Percentiles rank a stretch among this genome's conserved stretches.
Conservation (phyloP, 805 yeast species). For the Starmera amethionina region DNA sequence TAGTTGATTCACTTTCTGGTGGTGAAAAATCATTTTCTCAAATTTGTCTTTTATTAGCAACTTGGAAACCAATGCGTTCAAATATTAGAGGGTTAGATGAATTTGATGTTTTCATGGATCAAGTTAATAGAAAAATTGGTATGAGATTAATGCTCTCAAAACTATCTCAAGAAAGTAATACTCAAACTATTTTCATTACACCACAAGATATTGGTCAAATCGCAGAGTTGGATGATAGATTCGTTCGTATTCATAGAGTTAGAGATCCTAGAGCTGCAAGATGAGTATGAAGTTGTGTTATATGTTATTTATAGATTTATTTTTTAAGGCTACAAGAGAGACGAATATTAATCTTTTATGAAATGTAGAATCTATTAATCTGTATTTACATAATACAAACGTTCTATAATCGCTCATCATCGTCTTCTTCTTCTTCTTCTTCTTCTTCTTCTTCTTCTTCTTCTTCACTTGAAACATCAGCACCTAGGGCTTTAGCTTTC, state of each 20-base stretch:
- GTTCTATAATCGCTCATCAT: no score
- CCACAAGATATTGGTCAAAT: slow-evolving; percentile 75
- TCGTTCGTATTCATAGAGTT: slow-evolving; percentile 58
- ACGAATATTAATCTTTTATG: not conserved
- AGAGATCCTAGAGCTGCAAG: slow-evolving; percentile 25
- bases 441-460: slow-evolving; percentile 59
- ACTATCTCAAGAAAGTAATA: slow-evolving; percentile 48
- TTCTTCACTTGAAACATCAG: slow-evolving; percentile 60
- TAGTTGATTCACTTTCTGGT: slow-evolving; percentile 82
- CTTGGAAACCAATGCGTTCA: slow-evolving; percentile 90
- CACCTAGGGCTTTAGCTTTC: slow-evolving; percentile 41
- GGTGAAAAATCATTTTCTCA: slow-evolving; percentile 96
- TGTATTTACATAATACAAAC: no score
- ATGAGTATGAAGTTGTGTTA: not conserved
- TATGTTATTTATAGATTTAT: not conserved
- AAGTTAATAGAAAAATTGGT: slow-evolving; percentile 75
- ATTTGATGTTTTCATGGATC: slow-evolving; percentile 97
- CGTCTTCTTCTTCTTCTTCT: slow-evolving; percentile 39
- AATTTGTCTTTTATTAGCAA: slow-evolving; percentile 73
- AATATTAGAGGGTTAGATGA: slow-evolving; percentile 88
- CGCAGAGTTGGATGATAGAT: slow-evolving; percentile 51
- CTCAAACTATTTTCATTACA: slow-evolving; percentile 87
- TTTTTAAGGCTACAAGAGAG: not conserved
- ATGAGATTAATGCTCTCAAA: slow-evolving; percentile 64
- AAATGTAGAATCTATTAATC: no score